These are phyloP conservation scores for Davidsoniella neocaledoniae DNA, from an alignment of 2,329 filamentous ascomycete species.

Conservation along the genomic window DNA sequence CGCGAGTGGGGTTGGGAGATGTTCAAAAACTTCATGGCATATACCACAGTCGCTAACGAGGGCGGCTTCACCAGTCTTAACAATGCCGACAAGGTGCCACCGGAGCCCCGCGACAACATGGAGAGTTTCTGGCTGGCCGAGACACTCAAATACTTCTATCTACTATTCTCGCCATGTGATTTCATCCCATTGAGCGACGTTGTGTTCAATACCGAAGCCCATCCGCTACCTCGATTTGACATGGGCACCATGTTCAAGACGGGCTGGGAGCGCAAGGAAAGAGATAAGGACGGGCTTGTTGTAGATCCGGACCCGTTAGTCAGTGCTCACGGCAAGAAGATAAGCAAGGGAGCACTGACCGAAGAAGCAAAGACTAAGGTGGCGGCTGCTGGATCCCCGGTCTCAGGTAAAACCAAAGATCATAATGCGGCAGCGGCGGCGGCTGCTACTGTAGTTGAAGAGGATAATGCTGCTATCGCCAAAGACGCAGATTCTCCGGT, in stretches of 20 bases:
- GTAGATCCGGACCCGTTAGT: slow-evolving; percentile 15
- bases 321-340: background rate
- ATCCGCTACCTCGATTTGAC: slow-evolving; percentile 76
- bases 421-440: background rate
- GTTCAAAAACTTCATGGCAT: slow-evolving; percentile 79
- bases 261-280: slow-evolving; percentile 59
- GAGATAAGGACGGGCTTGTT: slow-evolving; percentile 30
- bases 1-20: slow-evolving; percentile 98
- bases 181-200: slow-evolving; percentile 71
- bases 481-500: background rate
- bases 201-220: slow-evolving; percentile 92
- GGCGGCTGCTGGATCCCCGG: too few relatives aligned
- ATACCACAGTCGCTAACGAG: slow-evolving; percentile 63
- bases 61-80: slow-evolving; percentile 69
- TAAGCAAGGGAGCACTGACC: background rate
- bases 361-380: too few relatives aligned
- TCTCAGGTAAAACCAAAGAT: too few relatives aligned
- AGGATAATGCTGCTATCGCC: background rate
- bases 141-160: slow-evolving; percentile 93
- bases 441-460: background rate
- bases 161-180: slow-evolving; percentile 75
- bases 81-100: slow-evolving; percentile 57
- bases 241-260: slow-evolving; percentile 62
- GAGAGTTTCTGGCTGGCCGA: slow-evolving; percentile 98
- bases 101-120: slow-evolving; percentile 71